phyloP scores from a whole-genome alignment of 2,329 filamentous ascomycete species.

The Monilinia fructicola region DNA sequence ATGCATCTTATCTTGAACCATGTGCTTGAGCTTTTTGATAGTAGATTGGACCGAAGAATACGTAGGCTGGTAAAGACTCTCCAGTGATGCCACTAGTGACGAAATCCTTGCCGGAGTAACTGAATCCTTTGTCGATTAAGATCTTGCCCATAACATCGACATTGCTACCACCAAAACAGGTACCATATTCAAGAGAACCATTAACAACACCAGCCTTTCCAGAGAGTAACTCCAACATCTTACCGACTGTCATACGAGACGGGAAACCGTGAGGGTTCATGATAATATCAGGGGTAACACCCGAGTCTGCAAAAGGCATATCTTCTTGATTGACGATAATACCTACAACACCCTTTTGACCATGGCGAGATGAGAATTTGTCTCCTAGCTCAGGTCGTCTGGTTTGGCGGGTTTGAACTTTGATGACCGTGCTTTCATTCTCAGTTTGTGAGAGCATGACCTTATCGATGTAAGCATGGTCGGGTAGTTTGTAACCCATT shows the following conservation, averaged over 20 bases:
- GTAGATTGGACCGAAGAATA: constrained; percentile 98
- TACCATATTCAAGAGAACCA: constrained; percentile 87
- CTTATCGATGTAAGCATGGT: constrained; percentile 91
- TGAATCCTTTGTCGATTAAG: constrained; percentile 85
- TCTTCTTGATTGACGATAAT: constrained; percentile 97
- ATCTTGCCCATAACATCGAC: constrained; percentile 87
- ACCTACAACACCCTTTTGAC: constrained; percentile 95
- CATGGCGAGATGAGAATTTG: constrained; percentile 98
- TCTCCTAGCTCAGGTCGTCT: constrained; percentile 92
- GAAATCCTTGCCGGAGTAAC: constrained; percentile 95
- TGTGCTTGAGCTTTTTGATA: constrained; percentile 99
- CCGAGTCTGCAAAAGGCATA: constrained; percentile 90
- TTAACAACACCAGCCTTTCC: constrained; percentile 89
- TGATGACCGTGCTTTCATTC: constrained; percentile 81
- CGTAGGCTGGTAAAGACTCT: constrained; percentile 89
- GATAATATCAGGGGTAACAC: constrained; percentile 96
- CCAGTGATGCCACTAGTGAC: constrained; percentile 94
- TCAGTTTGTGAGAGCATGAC: constrained; percentile 91
- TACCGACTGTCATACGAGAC: constrained; percentile 98
- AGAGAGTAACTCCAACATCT: constrained; percentile 91
- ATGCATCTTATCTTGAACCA: constrained; percentile 99
- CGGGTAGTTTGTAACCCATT: constrained; percentile 77
- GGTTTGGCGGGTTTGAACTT: constrained; percentile 95
- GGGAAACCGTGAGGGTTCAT: constrained; percentile 99
- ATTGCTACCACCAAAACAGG: constrained; percentile 77